Base-by-base conservation (phyloP, 1,139 yeast species). In the Geotrichum bryndzae region DNA sequence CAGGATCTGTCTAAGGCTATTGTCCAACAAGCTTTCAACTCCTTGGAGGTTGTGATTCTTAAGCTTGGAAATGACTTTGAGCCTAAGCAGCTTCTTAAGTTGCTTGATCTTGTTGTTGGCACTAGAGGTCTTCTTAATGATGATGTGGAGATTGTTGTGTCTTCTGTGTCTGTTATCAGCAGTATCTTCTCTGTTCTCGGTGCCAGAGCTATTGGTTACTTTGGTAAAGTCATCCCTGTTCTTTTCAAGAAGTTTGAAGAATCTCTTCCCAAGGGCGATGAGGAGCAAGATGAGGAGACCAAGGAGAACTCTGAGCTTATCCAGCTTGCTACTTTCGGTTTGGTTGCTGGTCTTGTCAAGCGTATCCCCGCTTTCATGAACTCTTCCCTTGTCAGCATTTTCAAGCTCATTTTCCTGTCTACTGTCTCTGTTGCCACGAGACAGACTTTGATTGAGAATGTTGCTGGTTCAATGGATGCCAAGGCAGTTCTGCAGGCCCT, bases 361-460 rank as follows among this genome's bases (percentile, higher is more conserved):
- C 85, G 90, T 69, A 86, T 95, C 67, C 98, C 99, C 51, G 87
- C 90, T 15, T 94, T 94, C 72, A 82, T 94, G 77, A 79, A 84
- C 25, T 84, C 95, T 8, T 85, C 85, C 66, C 77, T 91, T 68
- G 82, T 81, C 61, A 84, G 84, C 59, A 81, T 90, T 58, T 75
- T 90, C 63, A 76, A 79, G 60, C 78, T 86, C 13, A 76, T 87
- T 27, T 82, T 90, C 66, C 76, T 78, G 35, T 70, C 77, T 58
- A 78, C 78, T 54, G 87, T 88, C 59, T 82, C 84, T 18, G 80
- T 80, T 54, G 76, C 82, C 6, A 80, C 89, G 52, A 82, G 96
- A 70, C 77, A 87, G 22, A 82, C 86, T 38, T 80, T 90, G n/a
- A 76, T 91, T 65, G 81, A 83, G 58, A 76, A 86, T 53, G 76